These are phyloP conservation scores for Dalbergia cochinchinensis DNA, from an alignment of 306 rosid species.

Conservation along the genomic window DNA sequence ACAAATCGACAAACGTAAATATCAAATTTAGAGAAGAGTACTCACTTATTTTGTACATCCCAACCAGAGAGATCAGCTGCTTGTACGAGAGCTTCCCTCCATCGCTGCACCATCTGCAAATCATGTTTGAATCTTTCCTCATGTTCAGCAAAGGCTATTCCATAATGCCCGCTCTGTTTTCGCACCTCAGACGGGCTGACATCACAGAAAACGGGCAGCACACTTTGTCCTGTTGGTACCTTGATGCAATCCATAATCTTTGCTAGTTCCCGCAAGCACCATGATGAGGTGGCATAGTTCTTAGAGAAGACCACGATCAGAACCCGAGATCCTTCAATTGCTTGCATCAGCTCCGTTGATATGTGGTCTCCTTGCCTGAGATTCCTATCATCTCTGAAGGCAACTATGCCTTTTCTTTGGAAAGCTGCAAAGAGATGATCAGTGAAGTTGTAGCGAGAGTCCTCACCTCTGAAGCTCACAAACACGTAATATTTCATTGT, in stretches of 20 bases:
- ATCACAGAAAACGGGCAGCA: slow-evolving; percentile 30
- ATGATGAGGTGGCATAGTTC: slow-evolving; percentile 22
- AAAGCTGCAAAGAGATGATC: slow-evolving; percentile 8
- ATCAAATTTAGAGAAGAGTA: too few relatives aligned
- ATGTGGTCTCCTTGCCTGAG: neutral
- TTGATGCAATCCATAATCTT: neutral
- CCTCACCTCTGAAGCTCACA: slow-evolving; percentile 9
- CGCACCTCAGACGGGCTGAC: too few relatives aligned
- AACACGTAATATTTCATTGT: neutral
- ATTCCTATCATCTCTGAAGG: slow-evolving; percentile 9
- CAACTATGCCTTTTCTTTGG: neutral
- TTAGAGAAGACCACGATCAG: too few relatives aligned
- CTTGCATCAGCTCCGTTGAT: neutral
- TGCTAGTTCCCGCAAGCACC: slow-evolving; percentile 34
- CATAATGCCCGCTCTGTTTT: too few relatives aligned
- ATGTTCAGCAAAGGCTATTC: too few relatives aligned
- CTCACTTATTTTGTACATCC: too few relatives aligned
- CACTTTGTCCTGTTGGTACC: neutral
- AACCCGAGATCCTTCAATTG: slow-evolving; percentile 25
- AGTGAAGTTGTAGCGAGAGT: neutral
- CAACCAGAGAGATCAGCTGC: too few relatives aligned
- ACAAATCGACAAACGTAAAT: too few relatives aligned
- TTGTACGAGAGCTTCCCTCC: too few relatives aligned
- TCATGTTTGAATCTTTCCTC: too few relatives aligned
- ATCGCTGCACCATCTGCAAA: too few relatives aligned